Percentiles rank a stretch among this genome's conserved stretches.
phyloP scores from a whole-genome alignment of 148 eudicot genomes.

The Amaranthus cruentus region DNA sequence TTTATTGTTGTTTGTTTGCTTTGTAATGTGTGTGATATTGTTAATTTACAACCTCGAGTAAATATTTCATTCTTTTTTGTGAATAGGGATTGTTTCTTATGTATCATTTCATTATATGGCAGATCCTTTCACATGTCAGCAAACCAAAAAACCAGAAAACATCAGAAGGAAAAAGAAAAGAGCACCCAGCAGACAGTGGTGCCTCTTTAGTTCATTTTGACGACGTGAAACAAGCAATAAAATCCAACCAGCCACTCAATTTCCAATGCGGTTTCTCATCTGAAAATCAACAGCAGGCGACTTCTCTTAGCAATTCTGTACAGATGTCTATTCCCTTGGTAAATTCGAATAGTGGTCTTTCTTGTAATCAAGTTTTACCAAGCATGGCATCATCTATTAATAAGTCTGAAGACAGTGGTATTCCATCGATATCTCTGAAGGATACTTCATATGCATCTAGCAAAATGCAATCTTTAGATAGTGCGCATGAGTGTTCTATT shows the following conservation, averaged over 20 bases:
- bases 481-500: conserved; percentile 33
- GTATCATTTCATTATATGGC: conserved; percentile 16
- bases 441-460: conserved; percentile 51
- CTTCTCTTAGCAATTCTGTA: conserved; percentile 31
- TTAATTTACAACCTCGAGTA: neutral
- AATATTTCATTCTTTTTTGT: neutral
- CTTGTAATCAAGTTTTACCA: conserved; percentile 35
- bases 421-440: conserved; percentile 40
- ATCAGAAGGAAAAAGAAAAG: conserved; percentile 41
- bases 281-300: conserved; percentile 32
- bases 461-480: conserved; percentile 32
- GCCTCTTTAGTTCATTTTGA: conserved; percentile 27
- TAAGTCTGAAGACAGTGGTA: conserved; percentile 43
- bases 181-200: conserved; percentile 23
- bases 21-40: neutral
- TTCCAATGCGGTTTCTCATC: conserved; percentile 31
- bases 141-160: conserved; percentile 35
- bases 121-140: conserved; percentile 39
- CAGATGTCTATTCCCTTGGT: conserved; percentile 30
- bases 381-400: conserved; percentile 29
- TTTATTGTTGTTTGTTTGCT: neutral
- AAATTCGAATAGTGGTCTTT: conserved; percentile 27
- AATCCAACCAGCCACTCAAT: conserved; percentile 23
- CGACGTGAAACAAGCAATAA: conserved; percentile 26
- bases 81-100: conserved; percentile 12